Evolutionary conservation across 1,284 basidiomycete genomes (phyloP).

Genomic region (Exobasidium rhododendri): DNA sequence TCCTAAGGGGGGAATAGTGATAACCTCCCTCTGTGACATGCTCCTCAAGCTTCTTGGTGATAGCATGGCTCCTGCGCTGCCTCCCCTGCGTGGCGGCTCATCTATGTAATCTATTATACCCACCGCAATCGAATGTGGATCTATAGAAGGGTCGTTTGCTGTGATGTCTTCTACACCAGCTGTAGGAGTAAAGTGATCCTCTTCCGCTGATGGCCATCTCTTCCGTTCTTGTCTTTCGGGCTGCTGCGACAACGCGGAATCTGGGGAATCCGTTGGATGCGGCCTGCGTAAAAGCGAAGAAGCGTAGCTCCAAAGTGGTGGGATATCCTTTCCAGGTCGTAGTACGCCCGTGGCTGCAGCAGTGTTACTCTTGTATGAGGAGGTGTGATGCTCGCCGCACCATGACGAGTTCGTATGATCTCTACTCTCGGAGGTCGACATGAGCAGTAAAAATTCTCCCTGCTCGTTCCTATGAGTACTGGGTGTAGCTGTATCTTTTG

Average conservation of each 20-base stretch:
- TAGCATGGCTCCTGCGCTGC: not conserved
- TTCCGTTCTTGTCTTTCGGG: not conserved
- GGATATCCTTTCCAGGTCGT: not conserved
- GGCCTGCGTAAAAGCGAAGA: not conserved
- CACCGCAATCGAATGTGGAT: not conserved
- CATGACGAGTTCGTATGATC: no score
- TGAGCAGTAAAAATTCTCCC: no score
- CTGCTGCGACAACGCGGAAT: not conserved
- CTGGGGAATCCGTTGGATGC: not conserved
- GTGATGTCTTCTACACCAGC: no score
- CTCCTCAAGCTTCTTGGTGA: not conserved
- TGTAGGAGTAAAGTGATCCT: no score
- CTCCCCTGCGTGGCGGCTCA: not conserved
- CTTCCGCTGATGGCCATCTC: no score
- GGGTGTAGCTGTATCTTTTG: no score
- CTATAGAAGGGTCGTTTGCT: not conserved
- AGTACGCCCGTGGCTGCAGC: no score
- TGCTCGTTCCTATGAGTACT: no score
- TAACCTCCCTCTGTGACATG: not conserved
- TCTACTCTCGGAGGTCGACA: no score
- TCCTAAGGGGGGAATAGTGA: no score
- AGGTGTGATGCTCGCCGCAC: no score
- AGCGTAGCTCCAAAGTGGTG: not conserved
- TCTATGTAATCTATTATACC: not conserved
- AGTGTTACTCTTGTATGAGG: no score